Base-by-base conservation (phyloP, 2,329 filamentous ascomycete species). In the Aspergillus vadensis region DNA sequence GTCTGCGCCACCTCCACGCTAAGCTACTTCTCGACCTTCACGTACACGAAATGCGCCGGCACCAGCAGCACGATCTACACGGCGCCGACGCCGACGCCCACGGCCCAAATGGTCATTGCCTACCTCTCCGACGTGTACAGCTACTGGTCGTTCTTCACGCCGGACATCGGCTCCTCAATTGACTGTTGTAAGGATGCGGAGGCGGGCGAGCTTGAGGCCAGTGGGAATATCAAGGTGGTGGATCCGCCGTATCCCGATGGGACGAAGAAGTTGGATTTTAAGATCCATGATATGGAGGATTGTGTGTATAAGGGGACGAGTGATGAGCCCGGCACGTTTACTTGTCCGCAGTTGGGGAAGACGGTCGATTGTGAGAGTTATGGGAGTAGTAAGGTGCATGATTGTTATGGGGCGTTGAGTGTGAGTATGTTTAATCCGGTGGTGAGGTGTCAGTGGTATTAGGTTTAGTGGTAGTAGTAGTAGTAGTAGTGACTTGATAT, bases 391-490 rank as follows among this genome's bases (percentile, higher is more conserved):
- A 39, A 53, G 19, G 14, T 39, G 12, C 8, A 23, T 17, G 30
- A 38, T 39, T 53, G 50, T 52, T 52, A 52, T 52, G 49, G 15
- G 27, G 12, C 17, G n/a, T 17, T 36, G 27, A 21, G 10, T 17
- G 21, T 39, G 2, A 15, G 8, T 23, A 38, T 53, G 50, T 53
- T 21, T 39, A 9, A 38, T 9, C 10, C 14, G 17, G 38, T 39
- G 50, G 30, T 53, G 19, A n/a, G n/a, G 50, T 53, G 50, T 39
- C n/a, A 23, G 50, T 53, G 50, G 50, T 53, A 53, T 19, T 51
- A n/a, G 30, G 5, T 6, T 19, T 36, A 9, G 15, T 36, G 4
- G 7, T 30, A 9, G 1, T 25, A n/a, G n/a, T n/a, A n/a, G n/a
- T n/a, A n/a, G n/a, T n/a, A n/a, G n/a, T n/a, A n/a, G n/a, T n/a